These are phyloP conservation scores for Botrytis hyacinthi DNA, from an alignment of 2,329 filamentous ascomycete species.

Conservation along the genomic window DNA sequence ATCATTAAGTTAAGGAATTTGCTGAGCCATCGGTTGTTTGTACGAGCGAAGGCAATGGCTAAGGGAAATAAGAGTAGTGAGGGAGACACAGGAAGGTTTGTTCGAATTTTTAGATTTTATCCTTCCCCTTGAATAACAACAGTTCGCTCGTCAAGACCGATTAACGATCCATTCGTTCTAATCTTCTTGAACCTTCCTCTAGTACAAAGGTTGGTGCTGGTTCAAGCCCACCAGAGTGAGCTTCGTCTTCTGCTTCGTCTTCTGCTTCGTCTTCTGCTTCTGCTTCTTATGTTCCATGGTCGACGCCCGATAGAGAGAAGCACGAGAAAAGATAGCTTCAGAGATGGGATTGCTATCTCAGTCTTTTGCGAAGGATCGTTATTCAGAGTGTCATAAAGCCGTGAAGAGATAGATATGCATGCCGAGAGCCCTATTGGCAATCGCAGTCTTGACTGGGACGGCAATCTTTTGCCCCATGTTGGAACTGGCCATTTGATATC, in stretches of 20 bases:
- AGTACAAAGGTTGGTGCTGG: not conserved
- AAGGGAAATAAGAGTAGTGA: not conserved
- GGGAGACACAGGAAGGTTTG: not conserved
- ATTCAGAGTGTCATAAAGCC: not conserved
- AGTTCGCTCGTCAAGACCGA: not conserved
- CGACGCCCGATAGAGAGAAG: not conserved
- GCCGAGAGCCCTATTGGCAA: not conserved
- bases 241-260: not conserved
- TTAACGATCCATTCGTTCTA: not conserved
- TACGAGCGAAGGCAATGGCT: not conserved
- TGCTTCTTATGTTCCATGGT: not conserved
- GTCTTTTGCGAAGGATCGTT: not conserved
- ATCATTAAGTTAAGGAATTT: not conserved
- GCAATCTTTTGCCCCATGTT: no score
- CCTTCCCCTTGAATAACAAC: not conserved
- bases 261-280: not conserved
- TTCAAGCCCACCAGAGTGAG: not conserved
- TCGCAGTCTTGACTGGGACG: not conserved
- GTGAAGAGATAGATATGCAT: not conserved
- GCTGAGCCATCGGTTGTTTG: not conserved
- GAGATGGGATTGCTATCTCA: not conserved
- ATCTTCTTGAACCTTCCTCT: not conserved
- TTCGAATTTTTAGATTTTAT: not conserved
- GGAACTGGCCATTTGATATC: not conserved
- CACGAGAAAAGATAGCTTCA: not conserved